Evolutionary conservation across 2,329 filamentous ascomycete species (phyloP), one percentile per base, ranked within the genome.

Genomic region (Tolypocladium nubicola): DNA sequence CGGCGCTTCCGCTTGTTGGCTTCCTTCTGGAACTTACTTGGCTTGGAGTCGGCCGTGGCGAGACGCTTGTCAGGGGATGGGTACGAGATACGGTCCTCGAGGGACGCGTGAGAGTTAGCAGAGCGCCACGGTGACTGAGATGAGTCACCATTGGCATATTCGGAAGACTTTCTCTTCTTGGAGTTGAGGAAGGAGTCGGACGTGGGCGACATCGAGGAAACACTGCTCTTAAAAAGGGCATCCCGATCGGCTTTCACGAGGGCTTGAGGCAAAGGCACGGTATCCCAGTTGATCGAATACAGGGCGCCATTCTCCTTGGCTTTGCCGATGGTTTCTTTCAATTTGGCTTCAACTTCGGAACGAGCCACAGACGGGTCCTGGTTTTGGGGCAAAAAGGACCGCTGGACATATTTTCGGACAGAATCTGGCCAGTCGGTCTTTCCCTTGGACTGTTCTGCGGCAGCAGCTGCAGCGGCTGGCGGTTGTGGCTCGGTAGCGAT

Each of bases 11-110:
- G 88, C 76, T 91, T 92, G 75, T 95, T 93, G 76, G 90, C 61
- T 73, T 97, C 92, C 76, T 87, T 88, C 75, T 89, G 85, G 72
- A 87, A 94, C 89, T 96, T 96, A 94, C 90, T 95, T 79, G 81
- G 68, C 64, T 79, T 79, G 56, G 75, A 71, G 61, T 79, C 77
- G 64, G 79, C 77, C 68, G 74, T 70, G 57, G 67, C 68, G 59
- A 68, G 63, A 65, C 73, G 74, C 64, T 77, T 78, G 50, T 70
- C 68, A 53, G 69, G 62, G 59, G 78, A 72, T 57, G 78, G 71
- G 68, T 84, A 85, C 64, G 86, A 86, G 68, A 93, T 81, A 65
- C 91, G 90, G 68, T 90, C 86, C 75, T 90, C 88, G 65, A 93
- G 81, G 60, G 77, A 71, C 59, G 68, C 67, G 58, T 70, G 73